These are phyloP conservation scores for Claviceps citrina DNA, from an alignment of 2,329 filamentous ascomycete genomes.

Conservation along the genomic window DNA sequence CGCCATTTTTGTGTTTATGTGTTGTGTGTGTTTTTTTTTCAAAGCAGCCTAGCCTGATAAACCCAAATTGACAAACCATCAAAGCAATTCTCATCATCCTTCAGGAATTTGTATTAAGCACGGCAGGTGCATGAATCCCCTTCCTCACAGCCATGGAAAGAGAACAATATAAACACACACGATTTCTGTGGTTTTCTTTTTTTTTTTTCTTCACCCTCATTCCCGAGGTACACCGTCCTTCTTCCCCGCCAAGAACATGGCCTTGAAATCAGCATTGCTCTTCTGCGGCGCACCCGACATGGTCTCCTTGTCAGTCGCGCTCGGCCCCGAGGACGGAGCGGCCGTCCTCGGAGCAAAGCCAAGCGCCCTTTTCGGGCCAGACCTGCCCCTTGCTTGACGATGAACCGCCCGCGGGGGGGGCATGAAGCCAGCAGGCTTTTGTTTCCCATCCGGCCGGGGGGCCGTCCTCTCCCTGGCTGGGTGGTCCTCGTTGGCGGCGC, in stretches of 20 bases:
- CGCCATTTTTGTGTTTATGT: no score
- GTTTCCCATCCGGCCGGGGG: slow-evolving; percentile 7
- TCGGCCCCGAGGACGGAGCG: slow-evolving; percentile 5
- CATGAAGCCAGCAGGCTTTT: slow-evolving; percentile 20
- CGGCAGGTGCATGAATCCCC: no score
- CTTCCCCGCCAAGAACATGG: slow-evolving; percentile 26
- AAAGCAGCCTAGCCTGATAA: no score
- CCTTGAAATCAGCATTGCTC: slow-evolving; percentile 44
- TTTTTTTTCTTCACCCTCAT: background rate
- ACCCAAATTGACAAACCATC: no score
- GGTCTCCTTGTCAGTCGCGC: slow-evolving; percentile 6
- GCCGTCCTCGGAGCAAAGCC: slow-evolving; percentile 24
- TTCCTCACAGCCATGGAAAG: no score
- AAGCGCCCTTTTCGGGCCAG: slow-evolving; percentile 26
- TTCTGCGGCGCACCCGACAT: slow-evolving; percentile 23
- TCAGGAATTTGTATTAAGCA: no score
- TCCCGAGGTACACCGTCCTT: slow-evolving; percentile 4
- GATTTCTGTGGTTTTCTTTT: no score
- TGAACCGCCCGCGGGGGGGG: slow-evolving; percentile 28
- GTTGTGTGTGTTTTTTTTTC: no score
- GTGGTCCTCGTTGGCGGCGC: slow-evolving; percentile 23
- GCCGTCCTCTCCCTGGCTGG: slow-evolving; percentile 4
- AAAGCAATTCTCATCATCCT: no score
- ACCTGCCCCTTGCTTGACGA: slow-evolving; percentile 26
- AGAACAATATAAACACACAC: no score